These are phyloP conservation scores for Hanseniaspora singularis DNA, from an alignment of 805 yeast genomes.

Conservation along the genomic window DNA sequence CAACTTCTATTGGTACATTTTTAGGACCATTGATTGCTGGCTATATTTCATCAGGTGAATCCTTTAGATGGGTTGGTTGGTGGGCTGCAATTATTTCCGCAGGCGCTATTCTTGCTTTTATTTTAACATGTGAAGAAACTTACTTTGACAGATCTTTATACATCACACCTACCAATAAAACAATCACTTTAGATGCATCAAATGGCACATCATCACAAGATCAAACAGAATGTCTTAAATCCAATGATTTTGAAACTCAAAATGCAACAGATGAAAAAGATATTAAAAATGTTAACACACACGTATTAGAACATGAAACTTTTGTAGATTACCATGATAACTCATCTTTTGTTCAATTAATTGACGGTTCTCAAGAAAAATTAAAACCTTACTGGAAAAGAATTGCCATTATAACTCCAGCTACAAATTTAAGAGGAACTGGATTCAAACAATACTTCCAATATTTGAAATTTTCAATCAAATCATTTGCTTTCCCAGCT, in stretches of 20 bases:
- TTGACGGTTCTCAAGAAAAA: slow-evolving; percentile 35
- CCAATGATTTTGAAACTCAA: slow-evolving; percentile 7
- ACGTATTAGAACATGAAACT: not conserved
- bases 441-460: slow-evolving; percentile 56
- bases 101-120: slow-evolving; percentile 39
- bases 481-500: slow-evolving; percentile 54
- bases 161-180: slow-evolving; percentile 26
- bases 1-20: slow-evolving; percentile 66
- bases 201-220: not conserved
- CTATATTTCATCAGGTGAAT: slow-evolving; percentile 43
- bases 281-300: not conserved
- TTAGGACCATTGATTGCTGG: slow-evolving; percentile 73
- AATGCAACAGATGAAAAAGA: slow-evolving; percentile 10
- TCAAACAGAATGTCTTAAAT: not conserved
- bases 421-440: slow-evolving; percentile 47
- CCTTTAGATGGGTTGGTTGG: slow-evolving; percentile 74
- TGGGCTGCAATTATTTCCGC: slow-evolving; percentile 53
- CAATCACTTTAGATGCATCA: slow-evolving; percentile 12
- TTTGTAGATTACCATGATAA: not conserved
- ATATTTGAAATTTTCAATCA: slow-evolving; percentile 39
- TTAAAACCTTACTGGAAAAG: slow-evolving; percentile 35
- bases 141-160: slow-evolving; percentile 43
- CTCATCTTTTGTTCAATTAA: slow-evolving; percentile 16
- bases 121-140: slow-evolving; percentile 62
- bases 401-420: slow-evolving; percentile 40